Evolutionary conservation across 768 basidiomycete species (phyloP), one percentile per base, ranked within the genome.

Genomic region (Galerina marginata): DNA sequence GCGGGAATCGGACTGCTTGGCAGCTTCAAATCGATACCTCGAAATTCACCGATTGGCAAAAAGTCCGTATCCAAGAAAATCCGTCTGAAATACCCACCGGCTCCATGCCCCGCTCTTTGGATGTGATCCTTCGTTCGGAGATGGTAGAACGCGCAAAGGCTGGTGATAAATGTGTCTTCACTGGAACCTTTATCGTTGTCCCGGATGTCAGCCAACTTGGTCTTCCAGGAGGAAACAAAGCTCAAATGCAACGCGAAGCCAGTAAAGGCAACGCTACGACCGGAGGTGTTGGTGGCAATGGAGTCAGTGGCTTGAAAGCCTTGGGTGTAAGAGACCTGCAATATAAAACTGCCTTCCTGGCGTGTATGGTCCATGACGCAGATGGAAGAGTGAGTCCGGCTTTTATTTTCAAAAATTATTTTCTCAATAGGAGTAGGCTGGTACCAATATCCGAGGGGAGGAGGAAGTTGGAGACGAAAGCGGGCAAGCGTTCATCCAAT

Each of bases 41-140:
- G 29, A 96, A 94, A 73, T 99, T 99, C 72, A 93, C 94, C 0
- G 97, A 99, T 72, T 99, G 97, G 97, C 97, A 99, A 74, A 98
- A 98, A 74, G 95, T 99, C 49, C 89, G 97, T 45, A 98, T 99
- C 46, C 97, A 99, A 71, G 97, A 99, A 79, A 99, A 98, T 69
- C 90, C 96, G 9, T 97, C 96, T 26, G 97, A 99, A 76, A 99
- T 99, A 58, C 97, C 97, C 1, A 99, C 96, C 0, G 97, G 97
- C 1, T 93, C 91, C 3, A 99, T 99, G 97, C 97, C 97, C 29
- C 89, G 96, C 36, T 96, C 95, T 26, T 79, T 99, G 58, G 96
- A 99, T 72, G 96, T 99, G 44, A 93, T 99, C 64, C 86, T 99
- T 6, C 90, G 97, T 29, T 89, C 90, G 3, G 97, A 99, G 70